Evolutionary conservation across 2,329 filamentous ascomycete species (phyloP).

Genomic region (Stenocarpella maydis): DNA sequence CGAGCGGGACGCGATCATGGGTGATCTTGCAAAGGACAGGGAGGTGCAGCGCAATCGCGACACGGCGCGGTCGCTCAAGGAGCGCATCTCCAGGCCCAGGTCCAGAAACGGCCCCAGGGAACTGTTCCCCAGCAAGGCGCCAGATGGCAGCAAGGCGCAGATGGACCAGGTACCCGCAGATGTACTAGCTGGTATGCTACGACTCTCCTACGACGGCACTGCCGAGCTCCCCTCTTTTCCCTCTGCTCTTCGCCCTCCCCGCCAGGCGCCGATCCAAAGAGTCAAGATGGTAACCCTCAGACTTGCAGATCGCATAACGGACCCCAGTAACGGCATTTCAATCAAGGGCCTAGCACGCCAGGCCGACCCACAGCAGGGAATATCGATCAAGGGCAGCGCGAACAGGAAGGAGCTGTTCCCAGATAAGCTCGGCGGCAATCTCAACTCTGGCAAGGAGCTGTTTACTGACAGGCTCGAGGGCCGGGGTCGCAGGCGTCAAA

Average conservation of each 20-base stretch:
- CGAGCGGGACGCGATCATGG: conserved; percentile 49
- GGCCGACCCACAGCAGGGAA: conserved; percentile 55
- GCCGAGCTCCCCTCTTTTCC: conserved; percentile 21
- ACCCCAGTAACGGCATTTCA: conserved; percentile 28
- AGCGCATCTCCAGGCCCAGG: conserved; percentile 46
- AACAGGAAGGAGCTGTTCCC: conserved; percentile 75
- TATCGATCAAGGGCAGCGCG: conserved; percentile 74
- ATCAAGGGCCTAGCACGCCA: conserved; percentile 67
- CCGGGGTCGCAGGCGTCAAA: conserved; percentile 66
- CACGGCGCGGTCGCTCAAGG: conserved; percentile 56
- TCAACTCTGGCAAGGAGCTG: conserved; percentile 74
- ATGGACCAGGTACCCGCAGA: conserved; percentile 46
- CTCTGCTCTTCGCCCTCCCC: not conserved
- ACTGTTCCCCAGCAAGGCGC: conserved; percentile 61
- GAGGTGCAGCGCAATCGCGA: conserved; percentile 49
- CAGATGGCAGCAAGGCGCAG: conserved; percentile 42
- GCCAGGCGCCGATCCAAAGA: not conserved
- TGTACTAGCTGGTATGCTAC: conserved; percentile 47
- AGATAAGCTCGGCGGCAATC: conserved; percentile 57
- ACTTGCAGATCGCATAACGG: conserved; percentile 26
- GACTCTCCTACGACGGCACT: conserved; percentile 36
- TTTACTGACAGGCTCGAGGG: conserved; percentile 69
- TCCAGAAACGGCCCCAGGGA: conserved; percentile 61
- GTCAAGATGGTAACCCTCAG: conserved; percentile 27
- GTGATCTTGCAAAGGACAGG: conserved; percentile 43